These are phyloP conservation scores for Annona cherimola DNA, from an alignment of 164 flowering plant genomes.

Conservation along the genomic window DNA sequence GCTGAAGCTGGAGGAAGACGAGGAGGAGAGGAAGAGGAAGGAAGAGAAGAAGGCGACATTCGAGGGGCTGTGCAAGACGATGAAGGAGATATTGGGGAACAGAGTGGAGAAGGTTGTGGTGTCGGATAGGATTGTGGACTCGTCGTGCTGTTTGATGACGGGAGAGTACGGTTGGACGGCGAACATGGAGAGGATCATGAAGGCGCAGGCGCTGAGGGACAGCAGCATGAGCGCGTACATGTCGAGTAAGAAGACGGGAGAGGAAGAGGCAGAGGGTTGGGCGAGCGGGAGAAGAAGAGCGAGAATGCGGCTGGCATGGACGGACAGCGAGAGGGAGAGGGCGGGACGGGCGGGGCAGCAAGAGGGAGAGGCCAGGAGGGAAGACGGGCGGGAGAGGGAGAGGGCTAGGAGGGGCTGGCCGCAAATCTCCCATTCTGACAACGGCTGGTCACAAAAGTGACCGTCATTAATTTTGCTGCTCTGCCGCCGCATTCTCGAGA, in stretches of 20 bases:
- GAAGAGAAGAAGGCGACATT: constrained; percentile 43
- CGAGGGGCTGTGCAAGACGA: constrained; percentile 50
- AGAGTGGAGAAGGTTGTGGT: constrained; percentile 60
- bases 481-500: too few species aligned
- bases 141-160: constrained; percentile 62
- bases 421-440: too few species aligned
- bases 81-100: constrained; percentile 61
- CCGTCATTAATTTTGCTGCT: too few species aligned
- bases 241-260: constrained; percentile 75
- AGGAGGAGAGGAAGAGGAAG: constrained; percentile 52
- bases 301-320: too few species aligned
- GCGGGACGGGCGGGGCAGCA: too few species aligned
- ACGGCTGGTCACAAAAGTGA: too few species aligned
- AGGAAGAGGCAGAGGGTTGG: too few species aligned
- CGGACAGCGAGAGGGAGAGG: too few species aligned
- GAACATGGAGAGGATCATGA: constrained; percentile 72
- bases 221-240: constrained; percentile 53
- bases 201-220: constrained; percentile 61
- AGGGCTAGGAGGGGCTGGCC: too few species aligned
- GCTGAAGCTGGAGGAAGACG: constrained; percentile 53
- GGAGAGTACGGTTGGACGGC: constrained; percentile 77
- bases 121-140: constrained; percentile 57
- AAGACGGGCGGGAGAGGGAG: too few species aligned
- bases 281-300: too few species aligned
- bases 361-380: too few species aligned